Evolutionary conservation across 1,284 basidiomycete species (phyloP).

Genomic region (Cryptococcus neoformans): DNA sequence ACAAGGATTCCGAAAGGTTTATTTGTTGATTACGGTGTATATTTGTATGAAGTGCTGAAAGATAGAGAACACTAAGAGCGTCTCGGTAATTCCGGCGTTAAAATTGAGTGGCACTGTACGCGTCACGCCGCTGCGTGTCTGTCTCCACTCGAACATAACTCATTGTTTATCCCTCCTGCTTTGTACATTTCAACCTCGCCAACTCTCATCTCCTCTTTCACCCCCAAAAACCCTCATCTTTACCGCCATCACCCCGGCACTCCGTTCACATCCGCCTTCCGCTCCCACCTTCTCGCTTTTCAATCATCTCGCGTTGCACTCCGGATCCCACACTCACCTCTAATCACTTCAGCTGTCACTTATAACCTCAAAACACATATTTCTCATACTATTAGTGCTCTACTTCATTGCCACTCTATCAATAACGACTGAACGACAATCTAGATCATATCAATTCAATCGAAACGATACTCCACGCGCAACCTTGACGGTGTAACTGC

Average conservation of each 20-base stretch:
- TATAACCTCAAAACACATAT: too few relatives aligned
- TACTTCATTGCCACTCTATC: too few relatives aligned
- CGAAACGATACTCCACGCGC: too few relatives aligned
- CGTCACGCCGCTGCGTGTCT: neutral
- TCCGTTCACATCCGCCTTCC: neutral
- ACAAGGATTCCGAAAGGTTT: neutral
- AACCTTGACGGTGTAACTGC: neutral
- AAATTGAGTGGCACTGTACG: neutral
- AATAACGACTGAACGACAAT: too few relatives aligned
- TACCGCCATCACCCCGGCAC: neutral
- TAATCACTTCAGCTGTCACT: too few relatives aligned
- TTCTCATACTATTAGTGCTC: too few relatives aligned
- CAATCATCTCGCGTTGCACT: too few relatives aligned
- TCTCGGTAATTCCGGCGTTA: neutral
- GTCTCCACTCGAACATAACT: neutral
- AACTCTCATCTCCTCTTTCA: neutral
- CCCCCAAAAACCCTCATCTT: neutral
- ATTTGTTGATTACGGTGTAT: neutral
- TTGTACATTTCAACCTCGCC: neutral
- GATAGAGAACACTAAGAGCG: neutral
- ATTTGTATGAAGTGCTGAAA: neutral
- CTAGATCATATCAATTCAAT: too few relatives aligned
- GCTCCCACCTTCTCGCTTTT: neutral
- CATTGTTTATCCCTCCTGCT: too few relatives aligned
- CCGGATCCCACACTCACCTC: too few relatives aligned